Evolutionary conservation across 2,329 filamentous ascomycete genomes (phyloP), one percentile per base, ranked within the genome.

Genomic region (Calonectria pseudoturangicola): DNA sequence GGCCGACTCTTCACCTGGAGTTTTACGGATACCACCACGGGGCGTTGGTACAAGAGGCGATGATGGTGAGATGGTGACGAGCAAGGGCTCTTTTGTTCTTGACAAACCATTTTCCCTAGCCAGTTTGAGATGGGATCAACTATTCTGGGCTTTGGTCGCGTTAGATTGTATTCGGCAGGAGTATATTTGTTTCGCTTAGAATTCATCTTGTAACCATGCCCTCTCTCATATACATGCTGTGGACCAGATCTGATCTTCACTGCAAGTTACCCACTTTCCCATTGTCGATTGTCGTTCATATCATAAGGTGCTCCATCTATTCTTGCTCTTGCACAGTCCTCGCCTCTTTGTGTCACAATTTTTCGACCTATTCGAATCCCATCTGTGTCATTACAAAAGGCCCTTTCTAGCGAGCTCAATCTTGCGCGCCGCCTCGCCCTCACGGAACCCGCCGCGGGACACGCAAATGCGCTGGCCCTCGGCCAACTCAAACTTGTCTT

Each of bases 331-430:
- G 43, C 28, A 13, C 13, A 10, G 16, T 45, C 4, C 10, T 21
- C 27, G 21, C 16, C 13, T 16, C 36, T 62, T 21, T 28, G 13
- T 8, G 36, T 15, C 18, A 36, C 8, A 21, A 13, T 43, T 43
- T 43, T n/a, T 6, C 8, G 7, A 16, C 45, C n/a, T 30, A 21
- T 16, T 54, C 58, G 4, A 33, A 33, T 43, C 39, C 21, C 21
- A 30, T 25, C 58, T 13, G 12, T 25, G 4, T 36, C n/a, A n/a
- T 74, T 79, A 96, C 66, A 97, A 83, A 83, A 96, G 79, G 1
- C 94, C 94, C 85, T 96, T 96, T 80, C 94, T 88, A 3, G 94
- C 94, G 79, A 96, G 84, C 83, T 96, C 94, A 65, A 97, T 88
- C 87, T 96, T 96, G 81, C 93, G 89, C 73, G 89, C 88, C 18